Evolutionary conservation across 805 yeast species (phyloP), one percentile per base, ranked within the genome.

Genomic region (Kazachstania bromeliacearum): DNA sequence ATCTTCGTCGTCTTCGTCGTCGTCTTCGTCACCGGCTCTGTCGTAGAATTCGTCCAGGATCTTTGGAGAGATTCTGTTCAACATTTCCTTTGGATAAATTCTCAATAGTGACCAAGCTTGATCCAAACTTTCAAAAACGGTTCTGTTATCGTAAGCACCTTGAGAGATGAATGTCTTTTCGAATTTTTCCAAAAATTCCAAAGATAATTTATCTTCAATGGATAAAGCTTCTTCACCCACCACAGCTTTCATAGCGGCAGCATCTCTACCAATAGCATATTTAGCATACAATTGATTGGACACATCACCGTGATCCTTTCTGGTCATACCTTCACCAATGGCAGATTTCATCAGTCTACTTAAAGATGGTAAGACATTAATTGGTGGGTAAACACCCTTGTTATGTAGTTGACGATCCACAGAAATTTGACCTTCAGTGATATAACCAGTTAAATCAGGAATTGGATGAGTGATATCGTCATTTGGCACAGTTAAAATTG

Each of bases 191-290:
- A 92, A 77, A 62, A 92, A 92, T 70, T 92, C 99, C 59, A 92
- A 74, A 3, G 98, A 92, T 47, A 92, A 73, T 68, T 94, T 94
- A 67, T 92, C 99, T 65, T 92, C 99, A 46, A 85, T 85, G 23
- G 96, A 87, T 57, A 92, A 72, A 24, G 99, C 98, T 67, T 92
- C 99, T 67, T 92, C 99, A 77, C 99, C 99, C 52, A 92, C 99
- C 49, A 92, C 99, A 10, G 98, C 95, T 70, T 92, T 92, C 99
- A 92, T 92, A 51, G 98, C 96, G 34, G 98, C 98, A 19, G 99
- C 99, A 67, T 92, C 99, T 68, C 88, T 84, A 73, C 99, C 99
- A 69, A 92, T 94, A 46, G 99, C 99, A 62, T 92, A 92, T 66
- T 92, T 92, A 55, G 99, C 99, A 60, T 92, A 92, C 58, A 92